Evolutionary conservation across 108 stramenopile species (phyloP).

Genomic region (Aureococcus anophagefferens): DNA sequence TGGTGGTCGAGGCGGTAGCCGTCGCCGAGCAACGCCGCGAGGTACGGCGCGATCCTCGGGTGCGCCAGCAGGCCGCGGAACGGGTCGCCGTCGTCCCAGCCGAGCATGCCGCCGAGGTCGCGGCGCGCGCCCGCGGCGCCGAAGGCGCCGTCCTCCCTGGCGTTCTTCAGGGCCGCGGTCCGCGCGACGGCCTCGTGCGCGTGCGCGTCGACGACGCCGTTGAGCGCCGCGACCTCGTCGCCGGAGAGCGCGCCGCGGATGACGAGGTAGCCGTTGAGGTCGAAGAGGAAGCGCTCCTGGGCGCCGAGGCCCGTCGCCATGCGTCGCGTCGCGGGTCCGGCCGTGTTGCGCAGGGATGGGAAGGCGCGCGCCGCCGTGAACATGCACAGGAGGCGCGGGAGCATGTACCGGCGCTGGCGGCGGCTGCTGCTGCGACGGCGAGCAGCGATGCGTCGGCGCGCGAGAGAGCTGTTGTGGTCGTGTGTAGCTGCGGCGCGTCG

Average conservation of each 20-base stretch:
- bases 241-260: slow-evolving; percentile 64
- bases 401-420: no score
- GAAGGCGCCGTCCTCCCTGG: slow-evolving; percentile 49
- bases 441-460: no score
- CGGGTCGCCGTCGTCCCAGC: slow-evolving; percentile 65
- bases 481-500: no score
- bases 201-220: slow-evolving; percentile 66
- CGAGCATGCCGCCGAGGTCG: slow-evolving; percentile 72
- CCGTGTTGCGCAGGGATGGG: no score
- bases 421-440: no score
- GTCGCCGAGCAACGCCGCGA: slow-evolving; percentile 70
- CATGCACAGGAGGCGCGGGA: no score
- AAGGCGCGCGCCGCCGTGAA: no score
- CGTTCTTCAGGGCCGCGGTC: slow-evolving; percentile 61
- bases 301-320: no score
- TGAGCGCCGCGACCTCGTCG: slow-evolving; percentile 60
- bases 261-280: slow-evolving; percentile 76
- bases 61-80: slow-evolving; percentile 72
- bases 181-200: slow-evolving; percentile 52
- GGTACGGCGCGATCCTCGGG: slow-evolving; percentile 66
- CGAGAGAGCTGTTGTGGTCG: no score
- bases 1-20: slow-evolving; percentile 84
- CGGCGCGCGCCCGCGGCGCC: slow-evolving; percentile 63
- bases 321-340: no score
- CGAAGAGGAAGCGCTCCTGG: slow-evolving; percentile 73